A percentile compares a stretch with the other conserved stretches of the same genome.
Conservation (phyloP, 495 filamentous ascomycete species). For the Niebla homalea region DNA sequence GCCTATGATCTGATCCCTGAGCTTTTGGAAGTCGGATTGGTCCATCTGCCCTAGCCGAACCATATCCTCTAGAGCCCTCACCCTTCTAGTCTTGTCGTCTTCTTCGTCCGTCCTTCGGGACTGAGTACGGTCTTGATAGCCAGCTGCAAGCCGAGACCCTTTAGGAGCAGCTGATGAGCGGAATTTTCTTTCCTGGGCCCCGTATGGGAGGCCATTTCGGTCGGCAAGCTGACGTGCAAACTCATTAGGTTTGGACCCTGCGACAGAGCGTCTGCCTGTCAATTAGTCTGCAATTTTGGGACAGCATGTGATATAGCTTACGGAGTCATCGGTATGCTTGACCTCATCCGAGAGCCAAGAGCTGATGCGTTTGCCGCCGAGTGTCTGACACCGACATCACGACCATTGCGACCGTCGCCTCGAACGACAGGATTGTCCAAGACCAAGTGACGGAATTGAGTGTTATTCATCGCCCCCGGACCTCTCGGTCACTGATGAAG, state of each 20-base stretch:
- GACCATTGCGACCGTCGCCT: conserved; percentile 1
- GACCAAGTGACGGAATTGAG: conserved; percentile 85
- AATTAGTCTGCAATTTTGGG: conserved; percentile 11
- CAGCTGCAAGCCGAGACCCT: conserved; percentile 62
- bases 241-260: conserved; percentile 40
- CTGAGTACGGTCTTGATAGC: conserved; percentile 76
- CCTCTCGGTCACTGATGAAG: no score
- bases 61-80: conserved; percentile 70
- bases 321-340: conserved; percentile 82
- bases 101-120: conserved; percentile 22
- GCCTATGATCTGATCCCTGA: conserved; percentile 64
- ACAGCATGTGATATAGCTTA: conserved; percentile 25
- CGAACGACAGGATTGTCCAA: conserved; percentile 31
- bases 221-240: conserved; percentile 83
- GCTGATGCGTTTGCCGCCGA: conserved; percentile 20
- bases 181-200: conserved; percentile 51
- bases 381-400: background rate
- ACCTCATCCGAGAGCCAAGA: conserved; percentile 47
- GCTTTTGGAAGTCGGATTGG: conserved; percentile 53
- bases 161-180: conserved; percentile 68
- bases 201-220: conserved; percentile 29
- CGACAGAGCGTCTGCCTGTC: conserved; percentile 51
- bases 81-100: conserved; percentile 37
- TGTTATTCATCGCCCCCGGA: conserved; percentile 66
- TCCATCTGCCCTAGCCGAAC: conserved; percentile 76